These are phyloP conservation scores for Kentomonas sorsogonicus DNA, from an alignment of 208 protist species.

Conservation along the genomic window DNA sequence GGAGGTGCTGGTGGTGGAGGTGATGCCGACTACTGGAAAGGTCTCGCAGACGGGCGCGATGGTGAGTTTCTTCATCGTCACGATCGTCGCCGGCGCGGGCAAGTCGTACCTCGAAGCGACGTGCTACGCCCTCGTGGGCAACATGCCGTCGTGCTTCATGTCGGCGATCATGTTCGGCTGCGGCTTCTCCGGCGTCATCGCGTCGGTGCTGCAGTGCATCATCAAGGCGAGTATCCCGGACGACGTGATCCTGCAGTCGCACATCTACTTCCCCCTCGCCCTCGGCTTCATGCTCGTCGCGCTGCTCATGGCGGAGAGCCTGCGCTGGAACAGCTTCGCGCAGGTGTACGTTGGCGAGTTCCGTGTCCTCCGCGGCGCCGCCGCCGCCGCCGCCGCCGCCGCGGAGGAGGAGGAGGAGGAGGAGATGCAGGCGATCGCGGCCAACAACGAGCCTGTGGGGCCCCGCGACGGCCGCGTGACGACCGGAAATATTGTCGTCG, in stretches of 20 bases:
- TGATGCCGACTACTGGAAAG: constrained; percentile 31
- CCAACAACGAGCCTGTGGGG: constrained; percentile 10
- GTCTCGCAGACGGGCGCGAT: constrained; percentile 58
- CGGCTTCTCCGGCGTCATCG: constrained; percentile 62
- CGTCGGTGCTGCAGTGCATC: constrained; percentile 75
- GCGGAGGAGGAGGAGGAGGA: not conserved
- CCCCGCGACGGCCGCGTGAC: constrained; percentile 11
- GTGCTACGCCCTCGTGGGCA: constrained; percentile 75
- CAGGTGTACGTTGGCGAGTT: constrained; percentile 70
- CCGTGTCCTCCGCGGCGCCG: not conserved
- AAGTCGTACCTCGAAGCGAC: constrained; percentile 83
- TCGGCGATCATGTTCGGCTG: constrained; percentile 85
- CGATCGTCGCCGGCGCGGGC: constrained; percentile 46
- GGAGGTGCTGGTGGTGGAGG: constrained; percentile 55
- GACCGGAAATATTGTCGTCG: constrained; percentile 12
- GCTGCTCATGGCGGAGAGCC: constrained; percentile 41
- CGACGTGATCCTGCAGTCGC: constrained; percentile 44
- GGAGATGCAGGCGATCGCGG: constrained; percentile 5
- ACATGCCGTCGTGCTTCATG: constrained; percentile 79
- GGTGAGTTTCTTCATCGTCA: constrained; percentile 52
- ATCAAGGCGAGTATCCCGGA: constrained; percentile 67
- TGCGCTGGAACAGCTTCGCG: constrained; percentile 62
- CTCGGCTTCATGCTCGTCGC: constrained; percentile 51
- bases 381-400: not conserved
- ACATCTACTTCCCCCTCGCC: constrained; percentile 79